phyloP scores from a whole-genome alignment of 2,329 filamentous ascomycete genomes.

The Exophiala alcalophila region DNA sequence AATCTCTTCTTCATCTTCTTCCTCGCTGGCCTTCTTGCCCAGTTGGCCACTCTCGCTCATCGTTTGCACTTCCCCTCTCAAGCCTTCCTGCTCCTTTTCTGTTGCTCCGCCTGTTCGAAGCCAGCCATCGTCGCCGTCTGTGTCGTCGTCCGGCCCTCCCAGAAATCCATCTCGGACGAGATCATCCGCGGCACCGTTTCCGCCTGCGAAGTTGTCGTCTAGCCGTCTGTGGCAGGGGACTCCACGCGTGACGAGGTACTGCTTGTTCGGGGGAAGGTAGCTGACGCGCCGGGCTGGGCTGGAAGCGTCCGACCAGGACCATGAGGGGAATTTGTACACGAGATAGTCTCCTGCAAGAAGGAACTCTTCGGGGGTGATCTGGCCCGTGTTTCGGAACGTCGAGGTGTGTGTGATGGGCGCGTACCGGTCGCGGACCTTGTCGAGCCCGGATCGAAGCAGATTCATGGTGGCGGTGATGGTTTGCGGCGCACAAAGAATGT shows the following conservation, averaged over 20 bases:
- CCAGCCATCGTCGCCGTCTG: conserved; percentile 75
- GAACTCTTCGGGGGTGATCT: conserved; percentile 98
- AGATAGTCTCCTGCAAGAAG: conserved; percentile 93
- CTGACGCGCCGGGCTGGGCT: conserved; percentile 72
- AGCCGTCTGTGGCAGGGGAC: conserved; percentile 90
- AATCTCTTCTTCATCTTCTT: conserved; percentile 76
- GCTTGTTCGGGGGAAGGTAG: conserved; percentile 84
- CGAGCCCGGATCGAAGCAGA: conserved; percentile 86
- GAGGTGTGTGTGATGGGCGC: conserved; percentile 86
- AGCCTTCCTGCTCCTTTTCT: conserved; percentile 62
- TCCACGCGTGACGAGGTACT: conserved; percentile 91
- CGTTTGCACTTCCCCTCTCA: conserved; percentile 77
- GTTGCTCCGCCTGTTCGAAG: conserved; percentile 75
- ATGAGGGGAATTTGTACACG: conserved; percentile 98
- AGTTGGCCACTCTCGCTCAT: conserved; percentile 87
- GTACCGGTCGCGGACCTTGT: conserved; percentile 86
- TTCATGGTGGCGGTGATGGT: conserved; percentile 66
- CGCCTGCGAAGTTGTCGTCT: conserved; percentile 88
- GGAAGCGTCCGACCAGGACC: conserved; percentile 92
- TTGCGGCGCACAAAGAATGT: too few species aligned
- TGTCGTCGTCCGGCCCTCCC: conserved; percentile 46
- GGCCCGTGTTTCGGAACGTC: conserved; percentile 87
- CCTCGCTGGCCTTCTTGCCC: conserved; percentile 65
- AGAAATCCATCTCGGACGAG: conserved; percentile 75
- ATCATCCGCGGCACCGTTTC: conserved; percentile 80